Evolutionary conservation across 441 rosid species (phyloP), one percentile per base, ranked within the genome.

Genomic region (Viola pubescens): DNA sequence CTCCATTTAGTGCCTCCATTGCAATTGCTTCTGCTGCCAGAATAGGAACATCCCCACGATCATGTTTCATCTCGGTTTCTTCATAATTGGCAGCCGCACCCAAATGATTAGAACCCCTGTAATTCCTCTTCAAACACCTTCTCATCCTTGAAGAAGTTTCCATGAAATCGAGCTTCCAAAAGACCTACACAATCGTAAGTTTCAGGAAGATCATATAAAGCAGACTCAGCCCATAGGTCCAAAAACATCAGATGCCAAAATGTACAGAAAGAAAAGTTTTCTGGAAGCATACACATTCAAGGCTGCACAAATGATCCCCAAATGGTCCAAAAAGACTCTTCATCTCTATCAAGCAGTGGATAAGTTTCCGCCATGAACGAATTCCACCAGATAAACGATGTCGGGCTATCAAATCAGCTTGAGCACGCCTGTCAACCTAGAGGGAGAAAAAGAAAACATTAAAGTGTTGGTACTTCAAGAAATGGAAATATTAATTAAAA

Each of bases 121-220:
- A 91, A 59, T 87, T 77, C 81, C 91, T 86, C 80, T 89, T 86
- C 79, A 94, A 73, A 71, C 83, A 86, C 65, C 63, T 79, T 74
- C 99, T 84, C 99, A 94, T 94, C 83, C 99, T 84, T 39, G 96
- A 87, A 70, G 95, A 87, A 79, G 80, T 91, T 79, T 94, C 99
- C 91, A 84, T 83, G 61, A 86, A 80, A 76, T 94, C 99, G 62
- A 89, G 84, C 90, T 94, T 89, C 97, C 98, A 94, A 76, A 87
- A 94, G 68, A 91, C 66, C 99, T 94, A 73, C 63, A 77, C 49
- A 70, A 62, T 53, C 11, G 61, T 53, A 40, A 66, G 38, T 37
- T 26, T 19, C 37, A 26, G 4, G 5, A 10, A 12, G 13, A 45
- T 49, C 51, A 37, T 7, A 45, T 6, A 41, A 45, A 26, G 34